Percentiles rank a stretch among this genome's conserved stretches.
Conservation (phyloP, 768 basidiomycete species). For the Tylopilus felleus region DNA sequence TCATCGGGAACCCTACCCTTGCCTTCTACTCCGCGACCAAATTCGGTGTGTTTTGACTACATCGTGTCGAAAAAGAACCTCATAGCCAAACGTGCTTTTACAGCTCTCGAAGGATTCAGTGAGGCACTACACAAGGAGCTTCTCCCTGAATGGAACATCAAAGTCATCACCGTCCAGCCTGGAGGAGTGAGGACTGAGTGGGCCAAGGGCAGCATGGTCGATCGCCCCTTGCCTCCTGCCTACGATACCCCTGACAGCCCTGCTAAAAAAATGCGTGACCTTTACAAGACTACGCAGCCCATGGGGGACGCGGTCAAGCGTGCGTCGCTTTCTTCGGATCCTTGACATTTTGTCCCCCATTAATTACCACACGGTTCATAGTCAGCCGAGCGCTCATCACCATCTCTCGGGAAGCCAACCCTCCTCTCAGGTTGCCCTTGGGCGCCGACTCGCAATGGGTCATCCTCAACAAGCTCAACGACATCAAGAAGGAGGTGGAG, state of each 20-base stretch:
- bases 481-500: slow-evolving; percentile 17
- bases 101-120: slow-evolving; percentile 28
- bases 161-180: slow-evolving; percentile 19
- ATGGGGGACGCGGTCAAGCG: slow-evolving; percentile 12
- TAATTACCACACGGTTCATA: slow-evolving; percentile 1
- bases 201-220: slow-evolving; percentile 18
- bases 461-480: slow-evolving; percentile 13
- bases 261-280: slow-evolving; percentile 8
- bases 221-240: slow-evolving; percentile 11
- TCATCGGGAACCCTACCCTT: slow-evolving; percentile 14
- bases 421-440: slow-evolving; percentile 19
- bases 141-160: slow-evolving; percentile 26
- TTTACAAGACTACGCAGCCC: not conserved
- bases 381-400: slow-evolving; percentile 15
- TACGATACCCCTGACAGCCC: slow-evolving; percentile 17
- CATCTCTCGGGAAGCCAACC: slow-evolving; percentile 18
- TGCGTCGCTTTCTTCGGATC: not conserved
- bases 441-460: slow-evolving; percentile 19
- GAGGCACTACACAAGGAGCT: slow-evolving; percentile 25
- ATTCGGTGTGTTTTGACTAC: slow-evolving; percentile 11
- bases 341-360: not conserved
- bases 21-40: slow-evolving; percentile 23
- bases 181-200: slow-evolving; percentile 22
- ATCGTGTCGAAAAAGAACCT: too few relatives aligned
- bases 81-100: not conserved